Base-by-base conservation (phyloP, 768 basidiomycete genomes). In the Tricholomella constricta region DNA sequence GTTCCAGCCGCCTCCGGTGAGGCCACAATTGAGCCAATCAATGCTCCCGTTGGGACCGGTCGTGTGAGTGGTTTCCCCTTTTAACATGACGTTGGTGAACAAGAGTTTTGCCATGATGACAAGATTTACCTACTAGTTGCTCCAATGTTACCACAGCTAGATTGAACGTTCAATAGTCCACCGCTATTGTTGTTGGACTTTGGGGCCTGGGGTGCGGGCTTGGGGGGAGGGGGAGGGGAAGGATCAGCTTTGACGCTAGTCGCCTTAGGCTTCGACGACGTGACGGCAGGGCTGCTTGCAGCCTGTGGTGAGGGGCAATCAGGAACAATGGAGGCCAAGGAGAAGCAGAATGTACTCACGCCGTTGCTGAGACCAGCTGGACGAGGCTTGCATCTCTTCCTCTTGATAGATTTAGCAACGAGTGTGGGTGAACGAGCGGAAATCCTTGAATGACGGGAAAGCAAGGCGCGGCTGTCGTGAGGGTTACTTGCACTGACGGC, bases 11-110 rank as follows among this genome's bases (percentile, higher is more conserved):
- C 64, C 64, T 27, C 59, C 64, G 38, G 78, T 72, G 49, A 94
- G 66, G 37, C 89, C 91, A 62, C 91, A 94, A 72, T 89, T 91
- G 59, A 93, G 67, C 81, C 85, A 93, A 48, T 82, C 74, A 43
- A 89, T 83, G 62, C 75, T 66, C n/a, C 88, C 87, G 62, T 89
- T 89, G 15, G 87, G 87, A 15, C 89, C 89, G 35, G 72, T 69
- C 22, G 73, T 69, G 6, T 66, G 60, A 4, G 80, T 84, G 55
- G 77, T 70, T 35, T 80, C 52, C 60, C 61, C 86, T 88, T 62
- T 38, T 48, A 48, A 47, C 51, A 10, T 17, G 20, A 14, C 19
- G 20, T 40, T 29, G 4, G 52, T 25, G 25, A 55, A 9, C 42
- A 36, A 23, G 1, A 31, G n/a, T 49, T 17, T n/a, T n/a, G n/a